phyloP scores from a whole-genome alignment of 495 filamentous ascomycete genomes.

The Aspergillus olivimuriae region DNA sequence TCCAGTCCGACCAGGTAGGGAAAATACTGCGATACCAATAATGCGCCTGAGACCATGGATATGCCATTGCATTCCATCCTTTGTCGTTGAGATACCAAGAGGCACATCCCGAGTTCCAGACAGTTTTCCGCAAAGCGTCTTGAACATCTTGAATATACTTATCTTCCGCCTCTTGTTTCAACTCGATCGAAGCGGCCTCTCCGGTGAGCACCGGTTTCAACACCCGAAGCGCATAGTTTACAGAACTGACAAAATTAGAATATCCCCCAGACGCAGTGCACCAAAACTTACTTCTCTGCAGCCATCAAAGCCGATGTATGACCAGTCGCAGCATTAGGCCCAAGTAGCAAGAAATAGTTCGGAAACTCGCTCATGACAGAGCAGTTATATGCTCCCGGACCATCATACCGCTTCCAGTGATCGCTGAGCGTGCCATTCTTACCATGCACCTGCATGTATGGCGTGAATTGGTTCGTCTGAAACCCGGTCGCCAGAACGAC shows the following conservation, averaged over 20 bases:
- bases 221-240: constrained; percentile 42
- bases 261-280: constrained; percentile 1
- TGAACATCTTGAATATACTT: constrained; percentile 36
- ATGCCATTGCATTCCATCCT: constrained; percentile 44
- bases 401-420: constrained; percentile 40
- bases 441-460: constrained; percentile 33
- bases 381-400: constrained; percentile 47
- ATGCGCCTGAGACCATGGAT: constrained; percentile 36
- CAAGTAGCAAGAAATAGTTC: constrained; percentile 53
- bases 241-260: constrained; percentile 9
- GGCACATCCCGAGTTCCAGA: constrained; percentile 41
- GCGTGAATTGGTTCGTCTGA: constrained; percentile 33
- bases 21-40: constrained; percentile 32
- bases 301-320: constrained; percentile 49
- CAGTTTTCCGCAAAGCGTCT: constrained; percentile 28
- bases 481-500: constrained; percentile 49
- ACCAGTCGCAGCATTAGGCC: constrained; percentile 52
- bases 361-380: constrained; percentile 50
- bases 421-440: constrained; percentile 32
- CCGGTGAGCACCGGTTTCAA: constrained; percentile 45
- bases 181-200: constrained; percentile 29
- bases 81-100: constrained; percentile 25
- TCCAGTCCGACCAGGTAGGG: constrained; percentile 31
- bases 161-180: constrained; percentile 40
- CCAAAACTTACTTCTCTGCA: constrained; percentile 36